Percentiles rank a stretch among this genome's conserved stretches.
These are phyloP conservation scores for Spizellomyces punctatus DNA, from an alignment of 192 early-diverging fungal species.

Conservation along the genomic window DNA sequence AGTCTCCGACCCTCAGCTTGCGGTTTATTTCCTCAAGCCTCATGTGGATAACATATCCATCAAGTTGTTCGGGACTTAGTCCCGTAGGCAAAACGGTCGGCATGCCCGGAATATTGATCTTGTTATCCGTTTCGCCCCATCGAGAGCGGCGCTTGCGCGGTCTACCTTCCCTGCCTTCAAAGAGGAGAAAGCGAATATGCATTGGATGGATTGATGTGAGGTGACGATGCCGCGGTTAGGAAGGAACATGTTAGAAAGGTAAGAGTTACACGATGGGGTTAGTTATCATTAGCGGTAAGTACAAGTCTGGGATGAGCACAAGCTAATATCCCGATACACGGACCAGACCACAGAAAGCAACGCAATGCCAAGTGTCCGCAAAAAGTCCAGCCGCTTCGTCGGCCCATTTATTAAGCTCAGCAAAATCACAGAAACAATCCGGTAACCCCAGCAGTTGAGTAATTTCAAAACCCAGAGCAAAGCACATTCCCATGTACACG, in stretches of 20 bases:
- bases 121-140: conserved; percentile 83
- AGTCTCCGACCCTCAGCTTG: conserved; percentile 79
- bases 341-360: not conserved
- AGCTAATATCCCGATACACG: not conserved
- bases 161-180: conserved; percentile 38
- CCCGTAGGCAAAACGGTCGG: conserved; percentile 77
- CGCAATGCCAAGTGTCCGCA: too few relatives aligned
- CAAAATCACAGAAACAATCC: too few relatives aligned
- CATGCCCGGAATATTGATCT: conserved; percentile 73
- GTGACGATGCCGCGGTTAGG: not conserved
- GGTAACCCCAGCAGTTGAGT: too few relatives aligned
- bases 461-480: too few relatives aligned
- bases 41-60: conserved; percentile 77
- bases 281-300: not conserved
- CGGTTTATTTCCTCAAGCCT: conserved; percentile 90
- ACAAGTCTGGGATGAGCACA: not conserved
- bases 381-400: too few relatives aligned
- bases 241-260: not conserved
- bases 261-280: conserved; percentile 6
- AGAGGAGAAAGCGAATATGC: not conserved
- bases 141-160: conserved; percentile 70
- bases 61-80: conserved; percentile 79
- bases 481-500: too few relatives aligned
- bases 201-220: conserved; percentile 10
- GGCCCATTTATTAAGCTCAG: too few relatives aligned